Evolutionary conservation across 768 basidiomycete genomes (phyloP), one percentile per base, ranked within the genome.

Genomic region (Pisolithus sp.): DNA sequence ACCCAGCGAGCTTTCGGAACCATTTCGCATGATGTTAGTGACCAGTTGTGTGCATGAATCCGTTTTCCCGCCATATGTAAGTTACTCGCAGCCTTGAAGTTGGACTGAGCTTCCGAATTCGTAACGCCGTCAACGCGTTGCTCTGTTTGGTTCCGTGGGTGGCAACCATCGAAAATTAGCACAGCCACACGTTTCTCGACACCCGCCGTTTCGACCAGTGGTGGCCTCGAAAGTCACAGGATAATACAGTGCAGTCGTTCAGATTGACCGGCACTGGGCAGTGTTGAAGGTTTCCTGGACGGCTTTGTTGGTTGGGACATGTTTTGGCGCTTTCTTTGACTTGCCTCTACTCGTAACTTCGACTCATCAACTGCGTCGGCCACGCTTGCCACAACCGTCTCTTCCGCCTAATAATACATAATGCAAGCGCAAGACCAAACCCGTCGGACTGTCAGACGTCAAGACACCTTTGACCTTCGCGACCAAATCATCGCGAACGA

Each of bases 391-490:
- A 26, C 9, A 5, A 13, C 47, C 20, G 31, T 12, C n/a, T 10
- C 13, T 48, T n/a, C 17, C 20, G 23, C 4, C 39, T 20, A 40
- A 18, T 46, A 34, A 18, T 46, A 34, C n/a, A 28, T 5, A 53
- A 67, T 67, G 66, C 51, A 58, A 41, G 56, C 65, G 50, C 67
- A 67, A 53, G 67, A 68, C 50, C 61, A 60, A 26, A 55, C 45
- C 36, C 55, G 18, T 48, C 51, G 54, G 40, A 41, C 50, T 36
- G 26, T 60, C 54, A 70, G 67, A 44, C 72, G 75, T 51, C 73
- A 77, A 58, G 87, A 89, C 50, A 85, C 86, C 24, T 87, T 80
- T 62, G 86, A 89, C 72, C 72, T 89, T 44, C 79, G 83, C 40
- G 81, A 81, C 56, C 78, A 85, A 50, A 80, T 87, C 31, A 71